Conservation (phyloP, 2,329 filamentous ascomycete genomes). For the Herpotrichia juniperi region DNA sequence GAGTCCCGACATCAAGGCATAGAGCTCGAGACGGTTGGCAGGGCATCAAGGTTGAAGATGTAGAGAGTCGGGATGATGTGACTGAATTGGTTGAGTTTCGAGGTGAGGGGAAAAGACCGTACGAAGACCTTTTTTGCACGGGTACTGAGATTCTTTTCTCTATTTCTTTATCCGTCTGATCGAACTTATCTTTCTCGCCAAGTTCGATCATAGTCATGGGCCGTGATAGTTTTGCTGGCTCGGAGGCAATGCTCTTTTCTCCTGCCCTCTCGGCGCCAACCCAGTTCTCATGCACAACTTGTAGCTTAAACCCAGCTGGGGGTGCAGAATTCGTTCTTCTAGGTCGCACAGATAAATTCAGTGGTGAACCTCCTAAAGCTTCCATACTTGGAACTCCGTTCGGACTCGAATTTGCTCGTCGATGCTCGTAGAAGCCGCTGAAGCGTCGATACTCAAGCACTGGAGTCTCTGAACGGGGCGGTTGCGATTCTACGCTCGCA, state of each 20-base stretch:
- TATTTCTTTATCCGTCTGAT: neutral
- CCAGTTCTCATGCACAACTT: neutral
- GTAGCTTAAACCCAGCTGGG: neutral
- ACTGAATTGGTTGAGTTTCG: neutral
- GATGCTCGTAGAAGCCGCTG: neutral
- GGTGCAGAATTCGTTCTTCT: neutral
- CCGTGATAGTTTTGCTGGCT: neutral
- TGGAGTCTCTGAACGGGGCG: neutral
- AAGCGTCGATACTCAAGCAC: neutral
- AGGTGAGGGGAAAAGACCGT: neutral
- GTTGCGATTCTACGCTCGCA: neutral
- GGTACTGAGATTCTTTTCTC: neutral
- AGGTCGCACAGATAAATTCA: neutral
- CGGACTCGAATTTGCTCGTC: neutral
- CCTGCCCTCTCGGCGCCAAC: neutral
- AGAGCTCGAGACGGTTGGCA: neutral
- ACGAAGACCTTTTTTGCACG: neutral
- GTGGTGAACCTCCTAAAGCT: neutral
- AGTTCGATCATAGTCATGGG: neutral
- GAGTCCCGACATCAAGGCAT: neutral
- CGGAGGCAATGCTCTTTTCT: neutral
- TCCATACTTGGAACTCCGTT: neutral
- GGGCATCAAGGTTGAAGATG: neutral
- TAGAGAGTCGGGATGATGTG: neutral
- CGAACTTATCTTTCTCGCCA: neutral